These are phyloP conservation scores for Penicillium desertorum DNA, from an alignment of 495 filamentous ascomycete genomes.

Conservation along the genomic window DNA sequence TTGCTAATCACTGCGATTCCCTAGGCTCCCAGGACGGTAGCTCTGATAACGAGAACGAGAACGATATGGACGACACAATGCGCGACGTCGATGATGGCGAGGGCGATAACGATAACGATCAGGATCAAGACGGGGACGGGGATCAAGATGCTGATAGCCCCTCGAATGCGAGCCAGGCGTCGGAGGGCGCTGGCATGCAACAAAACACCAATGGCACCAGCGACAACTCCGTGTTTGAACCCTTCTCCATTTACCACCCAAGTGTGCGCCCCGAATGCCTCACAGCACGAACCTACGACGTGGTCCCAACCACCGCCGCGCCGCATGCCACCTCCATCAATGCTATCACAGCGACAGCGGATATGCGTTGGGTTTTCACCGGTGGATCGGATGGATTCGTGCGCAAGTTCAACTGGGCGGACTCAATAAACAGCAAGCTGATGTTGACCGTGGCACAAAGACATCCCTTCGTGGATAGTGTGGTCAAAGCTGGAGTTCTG, in stretches of 20 bases:
- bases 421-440: slow-evolving; percentile 90
- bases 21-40: slow-evolving; percentile 60
- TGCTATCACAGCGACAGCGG: slow-evolving; percentile 83
- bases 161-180: slow-evolving; percentile 49
- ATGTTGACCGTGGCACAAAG: slow-evolving; percentile 93
- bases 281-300: slow-evolving; percentile 86
- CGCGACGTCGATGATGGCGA: slow-evolving; percentile 61
- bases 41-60: slow-evolving; percentile 71
- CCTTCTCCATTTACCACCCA: slow-evolving; percentile 53
- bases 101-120: slow-evolving; percentile 50
- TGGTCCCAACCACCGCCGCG: slow-evolving; percentile 93
- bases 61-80: slow-evolving; percentile 67
- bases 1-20: slow-evolving; percentile 14
- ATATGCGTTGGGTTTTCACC: slow-evolving; percentile 93
- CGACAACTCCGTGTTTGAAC: slow-evolving; percentile 33
- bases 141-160: slow-evolving; percentile 60
- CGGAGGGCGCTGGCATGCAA: slow-evolving; percentile 43
- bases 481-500: slow-evolving; percentile 87
- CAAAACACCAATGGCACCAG: slow-evolving; percentile 41
- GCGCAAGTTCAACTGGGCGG: slow-evolving; percentile 92
- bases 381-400: slow-evolving; percentile 94
- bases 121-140: slow-evolving; percentile 46
- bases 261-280: slow-evolving; percentile 75
- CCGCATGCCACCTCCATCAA: slow-evolving; percentile 97
- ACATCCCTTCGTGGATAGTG: slow-evolving; percentile 96